phyloP scores from a whole-genome alignment of 768 basidiomycete genomes.

The Boletus coccyginus region DNA sequence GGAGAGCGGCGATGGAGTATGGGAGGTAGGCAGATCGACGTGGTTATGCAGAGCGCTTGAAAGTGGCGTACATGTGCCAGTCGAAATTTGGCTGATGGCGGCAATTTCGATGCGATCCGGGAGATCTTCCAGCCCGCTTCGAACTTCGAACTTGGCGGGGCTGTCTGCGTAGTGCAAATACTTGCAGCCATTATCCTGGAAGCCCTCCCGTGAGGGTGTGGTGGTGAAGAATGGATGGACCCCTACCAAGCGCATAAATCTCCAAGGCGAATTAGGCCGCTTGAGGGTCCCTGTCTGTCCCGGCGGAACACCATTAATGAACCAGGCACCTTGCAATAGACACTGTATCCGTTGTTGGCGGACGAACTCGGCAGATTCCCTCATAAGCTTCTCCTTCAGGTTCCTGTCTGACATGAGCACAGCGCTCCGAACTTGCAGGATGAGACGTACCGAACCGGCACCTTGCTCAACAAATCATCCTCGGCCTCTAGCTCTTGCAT shows the following conservation, averaged over 20 bases:
- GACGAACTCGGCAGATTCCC: slow-evolving; percentile 89
- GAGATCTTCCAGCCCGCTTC: slow-evolving; percentile 81
- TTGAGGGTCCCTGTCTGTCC: slow-evolving; percentile 42
- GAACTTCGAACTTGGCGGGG: slow-evolving; percentile 72
- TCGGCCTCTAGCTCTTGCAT: slow-evolving; percentile 88
- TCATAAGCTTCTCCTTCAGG: slow-evolving; percentile 80
- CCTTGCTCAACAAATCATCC: slow-evolving; percentile 83
- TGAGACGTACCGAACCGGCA: slow-evolving; percentile 71
- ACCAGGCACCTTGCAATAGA: slow-evolving; percentile 88
- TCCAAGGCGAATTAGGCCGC: slow-evolving; percentile 68
- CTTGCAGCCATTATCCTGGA: slow-evolving; percentile 74
- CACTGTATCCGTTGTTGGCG: slow-evolving; percentile 87
- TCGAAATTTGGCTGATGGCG: slow-evolving; percentile 74
- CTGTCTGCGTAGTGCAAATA: slow-evolving; percentile 87
- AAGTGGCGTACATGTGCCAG: slow-evolving; percentile 68
- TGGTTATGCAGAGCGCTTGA: slow-evolving; percentile 62
- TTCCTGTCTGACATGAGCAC: slow-evolving; percentile 49
- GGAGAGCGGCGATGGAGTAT: slow-evolving; percentile 63
- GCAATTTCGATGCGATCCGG: slow-evolving; percentile 84
- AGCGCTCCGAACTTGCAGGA: not conserved
- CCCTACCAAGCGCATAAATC: slow-evolving; percentile 80
- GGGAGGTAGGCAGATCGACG: slow-evolving; percentile 55
- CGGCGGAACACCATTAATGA: slow-evolving; percentile 71
- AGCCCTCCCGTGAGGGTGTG: not conserved
- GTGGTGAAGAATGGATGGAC: not conserved